Percentiles rank a stretch among this genome's conserved stretches.
Conservation (phyloP, 139 green algal genomes). For the Gonium pectorale region DNA sequence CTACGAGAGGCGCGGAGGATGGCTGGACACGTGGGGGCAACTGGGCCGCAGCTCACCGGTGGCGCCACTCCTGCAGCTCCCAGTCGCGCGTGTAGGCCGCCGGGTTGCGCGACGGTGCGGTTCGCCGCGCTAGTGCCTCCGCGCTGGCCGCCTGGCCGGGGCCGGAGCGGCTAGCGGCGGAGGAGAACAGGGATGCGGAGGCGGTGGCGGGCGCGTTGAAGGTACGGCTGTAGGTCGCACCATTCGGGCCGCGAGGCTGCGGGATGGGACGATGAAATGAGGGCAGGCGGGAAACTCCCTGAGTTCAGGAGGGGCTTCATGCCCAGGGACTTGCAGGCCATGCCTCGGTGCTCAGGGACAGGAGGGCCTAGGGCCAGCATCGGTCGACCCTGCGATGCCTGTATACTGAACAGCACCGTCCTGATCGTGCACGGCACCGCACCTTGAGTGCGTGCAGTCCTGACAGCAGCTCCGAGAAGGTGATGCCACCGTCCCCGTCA, state of each 20-base stretch:
- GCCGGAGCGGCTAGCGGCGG: neutral
- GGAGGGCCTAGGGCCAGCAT: too few species aligned
- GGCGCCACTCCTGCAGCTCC: constrained; percentile 42
- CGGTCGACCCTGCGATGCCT: too few species aligned
- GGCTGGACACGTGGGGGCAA: too few species aligned
- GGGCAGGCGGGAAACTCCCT: too few species aligned
- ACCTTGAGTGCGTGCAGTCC: constrained; percentile 48
- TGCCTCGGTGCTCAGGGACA: too few species aligned
- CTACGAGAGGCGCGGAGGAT: too few species aligned
- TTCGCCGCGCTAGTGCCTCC: neutral
- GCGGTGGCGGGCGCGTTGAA: neutral
- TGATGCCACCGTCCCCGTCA: constrained; percentile 39
- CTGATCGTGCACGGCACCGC: neutral
- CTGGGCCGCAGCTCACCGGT: neutral
- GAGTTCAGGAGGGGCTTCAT: too few species aligned
- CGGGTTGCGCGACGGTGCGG: too few species aligned
- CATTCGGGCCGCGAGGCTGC: constrained; percentile 20
- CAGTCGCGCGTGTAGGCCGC: constrained; percentile 21
- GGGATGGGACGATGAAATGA: neutral
- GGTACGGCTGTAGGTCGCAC: constrained; percentile 19
- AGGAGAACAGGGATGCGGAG: neutral
- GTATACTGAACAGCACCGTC: too few species aligned
- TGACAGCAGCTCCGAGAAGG: constrained; percentile 51
- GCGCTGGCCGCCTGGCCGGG: neutral
- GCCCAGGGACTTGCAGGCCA: too few species aligned